Conservation (phyloP, 2,329 filamentous ascomycete species). For the Raffaelea arxii region DNA sequence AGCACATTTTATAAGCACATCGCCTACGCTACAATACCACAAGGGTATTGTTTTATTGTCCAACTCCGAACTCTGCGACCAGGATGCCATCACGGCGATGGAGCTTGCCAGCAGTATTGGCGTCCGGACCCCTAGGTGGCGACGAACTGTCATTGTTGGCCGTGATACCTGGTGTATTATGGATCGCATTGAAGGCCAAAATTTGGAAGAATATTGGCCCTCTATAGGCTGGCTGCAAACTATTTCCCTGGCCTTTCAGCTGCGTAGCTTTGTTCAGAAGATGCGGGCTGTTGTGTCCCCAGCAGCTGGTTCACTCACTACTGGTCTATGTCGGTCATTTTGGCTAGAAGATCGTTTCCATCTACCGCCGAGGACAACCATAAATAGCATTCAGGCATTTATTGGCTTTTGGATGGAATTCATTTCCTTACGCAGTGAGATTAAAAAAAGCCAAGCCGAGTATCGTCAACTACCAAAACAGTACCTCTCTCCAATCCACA, state of each 20-base stretch:
- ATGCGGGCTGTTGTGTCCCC: constrained; percentile 4
- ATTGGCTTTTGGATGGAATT: constrained; percentile 6
- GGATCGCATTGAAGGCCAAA: constrained; percentile 5
- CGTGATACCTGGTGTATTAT: constrained; percentile 5
- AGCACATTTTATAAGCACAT: constrained; percentile 2
- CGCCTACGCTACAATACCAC: constrained; percentile 3
- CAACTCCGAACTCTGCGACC: background rate
- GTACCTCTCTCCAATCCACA: constrained; percentile 5
- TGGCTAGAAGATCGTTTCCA: constrained; percentile 8
- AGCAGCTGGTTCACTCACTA: constrained; percentile 6
- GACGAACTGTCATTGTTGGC: constrained; percentile 4
- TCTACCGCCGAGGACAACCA: constrained; percentile 5
- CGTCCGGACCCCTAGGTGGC: constrained; percentile 3
- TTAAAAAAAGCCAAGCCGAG: constrained; percentile 4
- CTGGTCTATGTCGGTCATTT: constrained; percentile 7
- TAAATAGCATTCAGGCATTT: constrained; percentile 4
- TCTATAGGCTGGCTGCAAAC: constrained; percentile 7
- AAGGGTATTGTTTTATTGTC: constrained; percentile 4
- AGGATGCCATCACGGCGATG: constrained; percentile 5
- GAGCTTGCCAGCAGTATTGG: constrained; percentile 5
- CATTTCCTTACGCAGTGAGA: constrained; percentile 4
- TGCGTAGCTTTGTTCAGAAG: constrained; percentile 4
- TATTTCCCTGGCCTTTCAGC: constrained; percentile 6
- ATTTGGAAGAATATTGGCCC: constrained; percentile 6
- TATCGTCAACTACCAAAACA: constrained; percentile 5